Conservation (phyloP, 1,284 basidiomycete species). For the Puccinia hordei region DNA sequence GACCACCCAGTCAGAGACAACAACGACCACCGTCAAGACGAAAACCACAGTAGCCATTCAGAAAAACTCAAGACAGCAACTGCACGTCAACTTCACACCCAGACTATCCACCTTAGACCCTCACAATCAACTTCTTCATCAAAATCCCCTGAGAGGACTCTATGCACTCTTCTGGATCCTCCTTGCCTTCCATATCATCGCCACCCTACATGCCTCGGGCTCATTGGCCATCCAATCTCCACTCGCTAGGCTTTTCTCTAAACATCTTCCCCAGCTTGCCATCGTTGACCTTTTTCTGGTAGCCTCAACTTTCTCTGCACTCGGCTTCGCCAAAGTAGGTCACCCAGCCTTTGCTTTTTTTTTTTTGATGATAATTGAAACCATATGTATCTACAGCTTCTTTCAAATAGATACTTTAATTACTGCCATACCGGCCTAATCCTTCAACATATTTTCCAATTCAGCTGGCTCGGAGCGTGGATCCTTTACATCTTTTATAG, state of each 20-base stretch:
- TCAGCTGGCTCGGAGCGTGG: slow-evolving; percentile 69
- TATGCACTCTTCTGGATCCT: slow-evolving; percentile 82
- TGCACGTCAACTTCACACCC: slow-evolving; percentile 67
- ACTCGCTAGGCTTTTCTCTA: slow-evolving; percentile 82
- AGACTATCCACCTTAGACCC: slow-evolving; percentile 81
- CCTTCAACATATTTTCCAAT: slow-evolving; percentile 78
- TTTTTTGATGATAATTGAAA: slow-evolving; percentile 49
- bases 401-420: slow-evolving; percentile 74
- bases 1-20: neutral
- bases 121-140: slow-evolving; percentile 69
- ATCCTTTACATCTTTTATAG: slow-evolving; percentile 73
- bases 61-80: neutral
- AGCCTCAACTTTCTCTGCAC: slow-evolving; percentile 70
- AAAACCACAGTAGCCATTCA: neutral
- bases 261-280: slow-evolving; percentile 79
- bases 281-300: slow-evolving; percentile 82
- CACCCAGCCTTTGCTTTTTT: slow-evolving; percentile 39
- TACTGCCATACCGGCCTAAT: slow-evolving; percentile 75
- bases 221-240: slow-evolving; percentile 77
- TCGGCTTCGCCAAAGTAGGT: slow-evolving; percentile 75
- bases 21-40: neutral
- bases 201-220: slow-evolving; percentile 69
- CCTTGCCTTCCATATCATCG: slow-evolving; percentile 54
- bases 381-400: slow-evolving; percentile 55
- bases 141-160: slow-evolving; percentile 89